Base-by-base conservation (phyloP, 116 monocot species). In the Dioscorea cayenensis region DNA sequence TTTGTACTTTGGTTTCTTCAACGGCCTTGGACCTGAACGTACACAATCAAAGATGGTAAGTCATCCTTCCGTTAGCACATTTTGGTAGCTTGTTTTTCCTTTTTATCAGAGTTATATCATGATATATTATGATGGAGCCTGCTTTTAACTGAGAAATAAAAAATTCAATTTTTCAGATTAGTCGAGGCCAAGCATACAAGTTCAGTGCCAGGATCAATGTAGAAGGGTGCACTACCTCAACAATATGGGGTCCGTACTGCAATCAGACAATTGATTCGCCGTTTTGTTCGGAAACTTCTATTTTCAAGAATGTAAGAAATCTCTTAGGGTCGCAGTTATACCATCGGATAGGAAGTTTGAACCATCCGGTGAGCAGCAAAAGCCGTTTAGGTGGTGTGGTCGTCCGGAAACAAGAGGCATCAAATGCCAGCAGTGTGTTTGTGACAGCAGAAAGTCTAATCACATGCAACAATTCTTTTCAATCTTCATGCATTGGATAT, bases 31-130 rank as follows among this genome's bases (percentile, higher is more conserved):
- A 64, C 84, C 90, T 76, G 78, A 70, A 61, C 79, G 96, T 60
- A 92, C 90, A 14, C 92, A 96, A 71, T 92, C 90, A 71, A 90
- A 84, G 73, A 96, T 96, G 92, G 96, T 92, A 84, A 22, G 59
- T 77, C 48, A 51, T 65, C 61, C 12, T 19, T 29, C 19, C 7
- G 48, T 51, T 61, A 28, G 20, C 28, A 16, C 29, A 70, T 21
- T 49, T 43, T 12, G 27, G 17, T 72, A 48, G 14, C 17, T 60
- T 49, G 63, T 49, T 68, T 32, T 32, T 32, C 32, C 32, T 32
- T 32, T 32, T 32, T 3, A 32, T 1, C 32, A 32, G 32, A 32
- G 32, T 32, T 32, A 4, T 32, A 32, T 17, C 59, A 59, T 59
- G 32, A 23, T 20, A 23, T 6, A 22, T 21, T 62, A 62, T 27